phyloP scores from a whole-genome alignment of 2,329 filamentous ascomycete species.

The Trichoderma sp. region DNA sequence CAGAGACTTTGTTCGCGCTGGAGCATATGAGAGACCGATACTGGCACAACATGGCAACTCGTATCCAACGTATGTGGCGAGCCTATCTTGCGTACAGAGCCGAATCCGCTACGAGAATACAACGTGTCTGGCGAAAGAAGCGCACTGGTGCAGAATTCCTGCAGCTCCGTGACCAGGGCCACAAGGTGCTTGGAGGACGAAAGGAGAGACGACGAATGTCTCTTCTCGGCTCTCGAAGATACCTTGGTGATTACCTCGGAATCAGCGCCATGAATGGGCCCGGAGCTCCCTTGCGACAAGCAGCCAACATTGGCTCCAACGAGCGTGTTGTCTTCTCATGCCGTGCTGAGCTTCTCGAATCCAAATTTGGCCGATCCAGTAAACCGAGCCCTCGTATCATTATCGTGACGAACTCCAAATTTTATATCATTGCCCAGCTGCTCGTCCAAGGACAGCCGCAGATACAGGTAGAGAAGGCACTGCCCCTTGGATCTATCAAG shows the following conservation, averaged over 20 bases:
- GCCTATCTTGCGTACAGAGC: slow-evolving; percentile 91
- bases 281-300: slow-evolving; percentile 77
- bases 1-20: slow-evolving; percentile 92
- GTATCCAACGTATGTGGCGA: slow-evolving; percentile 96
- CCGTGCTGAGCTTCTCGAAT: slow-evolving; percentile 84
- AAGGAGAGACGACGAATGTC: slow-evolving; percentile 93
- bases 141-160: slow-evolving; percentile 88
- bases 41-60: slow-evolving; percentile 99
- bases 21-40: slow-evolving; percentile 98
- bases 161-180: slow-evolving; percentile 84
- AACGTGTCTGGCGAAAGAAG: slow-evolving; percentile 94
- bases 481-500: slow-evolving; percentile 86
- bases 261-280: slow-evolving; percentile 79
- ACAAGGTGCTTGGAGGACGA: slow-evolving; percentile 76
- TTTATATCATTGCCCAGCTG: slow-evolving; percentile 86
- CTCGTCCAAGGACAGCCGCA: slow-evolving; percentile 80
- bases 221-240: slow-evolving; percentile 86
- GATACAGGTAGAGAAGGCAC: slow-evolving; percentile 78
- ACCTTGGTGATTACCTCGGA: slow-evolving; percentile 93
- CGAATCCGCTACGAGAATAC: slow-evolving; percentile 91
- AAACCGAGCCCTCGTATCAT: slow-evolving; percentile 87
- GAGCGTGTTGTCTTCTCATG: slow-evolving; percentile 88
- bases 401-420: slow-evolving; percentile 80
- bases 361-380: slow-evolving; percentile 95
- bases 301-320: slow-evolving; percentile 69